Percentiles rank a stretch among this genome's conserved stretches.
Evolutionary conservation across 805 yeast genomes (phyloP).

Genomic region (Pichia membranifaciens): DNA sequence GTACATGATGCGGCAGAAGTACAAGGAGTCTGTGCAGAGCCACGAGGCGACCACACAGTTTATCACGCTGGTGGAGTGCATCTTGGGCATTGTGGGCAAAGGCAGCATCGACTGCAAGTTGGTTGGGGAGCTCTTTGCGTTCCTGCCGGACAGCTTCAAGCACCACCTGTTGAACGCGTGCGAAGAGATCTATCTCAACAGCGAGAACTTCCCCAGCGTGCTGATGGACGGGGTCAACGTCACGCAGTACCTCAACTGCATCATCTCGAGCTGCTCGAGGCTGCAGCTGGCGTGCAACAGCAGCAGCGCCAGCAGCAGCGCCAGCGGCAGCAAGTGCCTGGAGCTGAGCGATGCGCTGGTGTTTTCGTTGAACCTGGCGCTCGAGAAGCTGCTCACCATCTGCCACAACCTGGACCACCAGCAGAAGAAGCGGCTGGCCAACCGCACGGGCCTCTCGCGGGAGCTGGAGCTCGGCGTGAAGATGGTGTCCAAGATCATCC

Average conservation of each 20-base stretch:
- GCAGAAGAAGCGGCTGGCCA: constrained; percentile 11
- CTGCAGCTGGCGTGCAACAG: constrained; percentile 7
- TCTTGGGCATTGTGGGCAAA: constrained; percentile 4
- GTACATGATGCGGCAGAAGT: constrained; percentile 23
- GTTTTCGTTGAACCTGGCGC: constrained; percentile 34
- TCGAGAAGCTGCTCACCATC: constrained; percentile 34
- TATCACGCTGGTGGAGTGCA: constrained; percentile 7
- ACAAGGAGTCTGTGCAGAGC: constrained; percentile 8
- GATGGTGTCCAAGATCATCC: constrained; percentile 47
- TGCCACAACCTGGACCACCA: constrained; percentile 25
- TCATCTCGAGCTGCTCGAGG: constrained; percentile 42
- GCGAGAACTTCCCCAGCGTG: constrained; percentile 34
- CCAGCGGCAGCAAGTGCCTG: not conserved
- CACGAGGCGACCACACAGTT: constrained; percentile 3
- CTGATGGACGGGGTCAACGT: constrained; percentile 24
- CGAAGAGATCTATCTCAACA: constrained; percentile 37
- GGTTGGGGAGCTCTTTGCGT: constrained; percentile 36
- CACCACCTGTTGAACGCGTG: constrained; percentile 31
- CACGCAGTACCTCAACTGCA: constrained; percentile 37
- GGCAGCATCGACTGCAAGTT: constrained; percentile 13
- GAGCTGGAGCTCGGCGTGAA: constrained; percentile 34
- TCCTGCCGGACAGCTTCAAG: constrained; percentile 31
- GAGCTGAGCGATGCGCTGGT: constrained; percentile 35
- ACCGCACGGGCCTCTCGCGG: constrained; percentile 9
- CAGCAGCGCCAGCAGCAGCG: not conserved